Evolutionary conservation across 306 rosid species (phyloP), one percentile per base, ranked within the genome.

Genomic region (Acmispon strigosus): DNA sequence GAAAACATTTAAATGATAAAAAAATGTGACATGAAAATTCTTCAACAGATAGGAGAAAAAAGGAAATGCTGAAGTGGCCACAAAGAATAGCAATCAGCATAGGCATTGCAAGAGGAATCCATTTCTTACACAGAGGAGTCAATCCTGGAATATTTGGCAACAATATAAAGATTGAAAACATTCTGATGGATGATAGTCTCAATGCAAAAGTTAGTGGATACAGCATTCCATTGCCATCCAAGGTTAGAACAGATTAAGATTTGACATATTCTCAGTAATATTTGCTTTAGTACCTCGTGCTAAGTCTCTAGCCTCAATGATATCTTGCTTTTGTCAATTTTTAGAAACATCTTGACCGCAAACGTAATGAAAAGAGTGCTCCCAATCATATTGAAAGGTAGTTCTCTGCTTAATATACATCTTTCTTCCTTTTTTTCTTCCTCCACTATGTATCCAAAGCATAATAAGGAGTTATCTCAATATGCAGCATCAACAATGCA

Each of bases 11-110:
- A 11, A 12, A 49, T 10, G 69, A 7, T 57, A 18, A 53, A 63
- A 64, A 51, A 51, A 16, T 29, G 36, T 49, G n/a, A 73, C 62
- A 15, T n/a, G 59, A 24, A 62, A 29, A 56, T 79, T 52, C 44
- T 68, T 16, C 17, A 41, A 70, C 83, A 93, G 98, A 94, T 80
- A 78, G 83, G 88, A 90, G 84, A 61, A 84, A 73, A 76, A 90
- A 73, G 73, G 96, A 90, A 45, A 60, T 74, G 83, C 78, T 90
- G 54, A 94, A 90, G 80, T 94, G 97, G 98, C 89, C 91, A 27
- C 95, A 90, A 64, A 94, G 98, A 83, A 85, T 94, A 92, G 86
- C 83, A 56, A 86, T 94, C 10, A 59, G 81, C 57, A 84, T 84
- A 13, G 89, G 95, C 16, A 68, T 87, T 44, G 95, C 87, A 8